Evolutionary conservation across 1,139 yeast species (phyloP), one percentile per base, ranked within the genome.

Genomic region (Debaryomyces robertsiae): DNA sequence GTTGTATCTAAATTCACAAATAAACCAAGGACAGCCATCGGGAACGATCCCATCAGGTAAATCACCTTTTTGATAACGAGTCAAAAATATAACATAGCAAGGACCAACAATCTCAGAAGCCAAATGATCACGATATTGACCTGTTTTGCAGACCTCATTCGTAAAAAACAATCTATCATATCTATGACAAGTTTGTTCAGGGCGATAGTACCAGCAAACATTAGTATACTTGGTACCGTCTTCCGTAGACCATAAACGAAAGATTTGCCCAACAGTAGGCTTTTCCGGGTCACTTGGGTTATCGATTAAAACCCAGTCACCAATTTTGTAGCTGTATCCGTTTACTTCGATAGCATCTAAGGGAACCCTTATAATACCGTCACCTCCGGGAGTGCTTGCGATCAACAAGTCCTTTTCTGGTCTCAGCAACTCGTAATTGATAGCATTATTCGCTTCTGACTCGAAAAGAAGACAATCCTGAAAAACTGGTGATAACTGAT

Each of bases 131-230:
- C 98, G 80, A 66, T 93, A 93, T 66, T 91, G 98, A 35, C 97
- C 97, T 0, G 97, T 86, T 63, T 93, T 93, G 62, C 94, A 89
- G 25, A 93, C 98, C 65, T 93, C 98, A 57, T 93, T 90, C 53
- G 84, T 89, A 62, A 86, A 88, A 60, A 94, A 93, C 43, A 90
- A 69, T 57, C 96, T 75, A 63, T 93, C 98, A 40, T 76, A 85
- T 51, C 94, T 79, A 63, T 93, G 98, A 36, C 94, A 95, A 0
- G 98, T 93, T 71, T 94, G 98, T 61, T 93, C 98, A 0, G 98
- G 96, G 46, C 98, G 81, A 57, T 88, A 86, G 65, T 91, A 93
- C 98, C 98, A 93, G 69, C 98, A 93, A 29, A 89, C 96, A 57
- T 93, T 93, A 57, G 93, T 77, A 80, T 93, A 91, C 46, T 84